Conservation (phyloP, 495 filamentous ascomycete genomes). For the Penicillium roqueforti region DNA sequence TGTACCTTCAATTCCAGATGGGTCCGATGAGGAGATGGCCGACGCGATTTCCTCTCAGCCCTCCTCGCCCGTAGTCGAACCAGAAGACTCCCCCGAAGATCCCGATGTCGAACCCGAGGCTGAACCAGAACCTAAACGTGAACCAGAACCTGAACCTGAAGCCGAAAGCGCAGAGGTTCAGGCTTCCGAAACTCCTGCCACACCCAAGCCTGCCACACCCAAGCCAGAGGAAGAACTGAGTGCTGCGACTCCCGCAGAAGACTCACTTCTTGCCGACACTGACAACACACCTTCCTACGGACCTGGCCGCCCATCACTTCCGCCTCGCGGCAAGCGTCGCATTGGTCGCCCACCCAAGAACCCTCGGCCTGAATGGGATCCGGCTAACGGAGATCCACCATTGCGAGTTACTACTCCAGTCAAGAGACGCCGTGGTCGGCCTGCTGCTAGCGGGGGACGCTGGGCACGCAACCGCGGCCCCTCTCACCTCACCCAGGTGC, state of each 20-base stretch:
- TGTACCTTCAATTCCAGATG: conserved; percentile 41
- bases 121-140: background rate
- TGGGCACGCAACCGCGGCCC: conserved; percentile 65
- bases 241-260: conserved; percentile 34
- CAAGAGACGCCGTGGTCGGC: conserved; percentile 63
- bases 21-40: conserved; percentile 48
- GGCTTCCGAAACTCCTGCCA: conserved; percentile 13
- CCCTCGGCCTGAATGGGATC: conserved; percentile 69
- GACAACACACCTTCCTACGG: conserved; percentile 28
- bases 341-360: conserved; percentile 85
- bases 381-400: conserved; percentile 49
- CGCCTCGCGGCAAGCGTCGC: conserved; percentile 63
- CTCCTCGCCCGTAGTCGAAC: conserved; percentile 32
- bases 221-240: conserved; percentile 31
- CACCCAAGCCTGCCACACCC: conserved; percentile 22
- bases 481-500: conserved; percentile 71
- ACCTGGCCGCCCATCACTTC: conserved; percentile 43
- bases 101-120: conserved; percentile 20
- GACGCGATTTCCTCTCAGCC: conserved; percentile 40
- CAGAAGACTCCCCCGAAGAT: conserved; percentile 29
- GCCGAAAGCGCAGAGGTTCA: conserved; percentile 28
- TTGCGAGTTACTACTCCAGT: conserved; percentile 54
- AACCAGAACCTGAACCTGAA: conserved; percentile 19
- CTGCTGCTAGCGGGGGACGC: conserved; percentile 63
- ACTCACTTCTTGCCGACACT: conserved; percentile 36